phyloP scores from a whole-genome alignment of 192 early-diverging fungal genomes.

The Phlyctochytrium bullatum region DNA sequence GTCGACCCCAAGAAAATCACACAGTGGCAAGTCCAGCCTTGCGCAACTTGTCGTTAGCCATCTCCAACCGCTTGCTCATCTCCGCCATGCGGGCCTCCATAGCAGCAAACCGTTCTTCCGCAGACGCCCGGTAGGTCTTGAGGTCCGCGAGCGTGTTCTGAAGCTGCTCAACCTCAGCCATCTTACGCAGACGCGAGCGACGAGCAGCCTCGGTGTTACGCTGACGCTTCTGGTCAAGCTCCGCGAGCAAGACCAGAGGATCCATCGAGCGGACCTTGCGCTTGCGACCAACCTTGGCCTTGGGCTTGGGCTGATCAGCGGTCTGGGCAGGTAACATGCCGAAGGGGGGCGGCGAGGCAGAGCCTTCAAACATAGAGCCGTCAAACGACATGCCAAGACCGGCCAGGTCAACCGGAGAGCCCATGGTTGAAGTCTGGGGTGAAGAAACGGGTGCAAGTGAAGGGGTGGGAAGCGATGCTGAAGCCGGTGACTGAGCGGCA shows the following conservation, averaged over 20 bases:
- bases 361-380: constrained; percentile 5
- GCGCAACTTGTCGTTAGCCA: constrained; percentile 15
- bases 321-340: background rate
- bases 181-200: constrained; percentile 78
- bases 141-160: constrained; percentile 73
- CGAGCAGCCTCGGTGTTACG: constrained; percentile 91
- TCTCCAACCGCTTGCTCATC: constrained; percentile 10
- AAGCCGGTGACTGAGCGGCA: background rate
- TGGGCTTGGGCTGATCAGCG: background rate
- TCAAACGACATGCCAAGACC: constrained; percentile 9
- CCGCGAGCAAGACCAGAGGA: constrained; percentile 30
- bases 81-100: constrained; percentile 11
- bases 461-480: background rate
- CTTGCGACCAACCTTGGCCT: constrained; percentile 40
- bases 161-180: constrained; percentile 81
- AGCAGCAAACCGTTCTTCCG: constrained; percentile 21
- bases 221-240: constrained; percentile 46
- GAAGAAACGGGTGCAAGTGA: background rate
- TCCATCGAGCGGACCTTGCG: constrained; percentile 41
- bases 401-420: background rate
- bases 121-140: constrained; percentile 12
- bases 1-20: background rate
- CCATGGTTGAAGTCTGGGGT: background rate
- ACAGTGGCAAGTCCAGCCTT: background rate
- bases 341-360: background rate